Conservation (phyloP, 2,329 filamentous ascomycete genomes). For the Sphaceloma murrayae region DNA sequence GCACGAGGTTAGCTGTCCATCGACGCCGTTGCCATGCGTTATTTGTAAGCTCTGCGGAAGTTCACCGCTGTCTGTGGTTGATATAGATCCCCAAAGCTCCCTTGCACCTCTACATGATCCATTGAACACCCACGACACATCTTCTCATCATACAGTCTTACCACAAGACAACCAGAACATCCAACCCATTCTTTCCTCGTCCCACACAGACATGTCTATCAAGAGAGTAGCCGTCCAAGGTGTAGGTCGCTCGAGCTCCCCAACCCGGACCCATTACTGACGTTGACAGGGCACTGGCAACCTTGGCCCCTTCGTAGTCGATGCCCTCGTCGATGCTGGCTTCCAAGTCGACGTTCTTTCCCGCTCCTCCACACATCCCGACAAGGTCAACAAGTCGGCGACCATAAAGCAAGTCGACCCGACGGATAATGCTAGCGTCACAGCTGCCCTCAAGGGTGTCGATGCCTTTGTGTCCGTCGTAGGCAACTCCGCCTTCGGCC, state of each 20-base stretch:
- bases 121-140: neutral
- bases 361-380: slow-evolving; percentile 22
- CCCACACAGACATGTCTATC: slow-evolving; percentile 26
- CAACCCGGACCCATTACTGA: neutral
- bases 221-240: slow-evolving; percentile 43
- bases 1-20: neutral
- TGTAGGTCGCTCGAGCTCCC: slow-evolving; percentile 36
- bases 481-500: slow-evolving; percentile 24
- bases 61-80: slow-evolving; percentile 4
- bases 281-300: slow-evolving; percentile 29
- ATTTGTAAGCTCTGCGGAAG: slow-evolving; percentile 13
- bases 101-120: neutral
- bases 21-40: neutral
- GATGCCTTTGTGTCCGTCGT: slow-evolving; percentile 33
- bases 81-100: neutral
- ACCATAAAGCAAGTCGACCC: slow-evolving; percentile 27
- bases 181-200: neutral
- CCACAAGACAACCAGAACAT: neutral
- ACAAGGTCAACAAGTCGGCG: slow-evolving; percentile 23
- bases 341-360: slow-evolving; percentile 30
- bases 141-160: neutral
- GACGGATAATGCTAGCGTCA: slow-evolving; percentile 27
- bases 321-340: slow-evolving; percentile 33
- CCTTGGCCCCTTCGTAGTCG: slow-evolving; percentile 34
- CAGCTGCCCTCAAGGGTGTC: slow-evolving; percentile 28